Evolutionary conservation across 257 asterid species (phyloP).

Genomic region (Nicotiana otophora): DNA sequence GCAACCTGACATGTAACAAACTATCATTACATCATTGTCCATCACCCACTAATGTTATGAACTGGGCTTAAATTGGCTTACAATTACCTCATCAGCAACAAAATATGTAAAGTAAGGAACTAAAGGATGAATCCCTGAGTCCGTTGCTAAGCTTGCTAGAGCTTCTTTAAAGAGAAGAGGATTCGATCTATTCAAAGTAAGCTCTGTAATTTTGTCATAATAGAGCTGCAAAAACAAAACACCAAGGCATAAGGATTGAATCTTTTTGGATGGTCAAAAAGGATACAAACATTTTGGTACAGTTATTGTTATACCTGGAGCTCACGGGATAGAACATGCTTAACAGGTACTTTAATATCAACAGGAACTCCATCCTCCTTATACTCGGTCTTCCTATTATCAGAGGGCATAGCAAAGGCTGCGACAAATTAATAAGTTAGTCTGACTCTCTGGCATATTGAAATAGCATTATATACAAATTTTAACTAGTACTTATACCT

Average conservation of each 20-base stretch:
- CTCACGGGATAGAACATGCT: conserved; percentile 93
- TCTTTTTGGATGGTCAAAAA: conserved; percentile 11
- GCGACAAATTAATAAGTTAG: conserved; percentile 11
- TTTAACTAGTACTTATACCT: neutral
- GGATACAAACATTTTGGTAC: conserved; percentile 15
- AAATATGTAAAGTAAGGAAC: conserved; percentile 94
- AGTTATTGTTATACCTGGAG: conserved; percentile 59
- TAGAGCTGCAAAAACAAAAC: conserved; percentile 63
- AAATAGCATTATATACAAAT: neutral
- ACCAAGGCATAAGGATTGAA: conserved; percentile 7
- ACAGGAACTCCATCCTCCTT: conserved; percentile 78
- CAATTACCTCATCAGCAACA: conserved; percentile 82
- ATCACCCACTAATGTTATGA: neutral
- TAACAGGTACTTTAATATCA: conserved; percentile 85
- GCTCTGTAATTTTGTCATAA: conserved; percentile 90
- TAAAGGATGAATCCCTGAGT: conserved; percentile 93
- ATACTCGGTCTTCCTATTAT: conserved; percentile 63
- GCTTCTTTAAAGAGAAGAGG: conserved; percentile 78
- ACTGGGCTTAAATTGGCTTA: conserved; percentile 1
- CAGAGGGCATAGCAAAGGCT: conserved; percentile 60
- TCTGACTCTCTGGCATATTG: neutral
- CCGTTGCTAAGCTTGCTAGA: conserved; percentile 84
- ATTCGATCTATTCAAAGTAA: conserved; percentile 67
- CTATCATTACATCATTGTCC: conserved; percentile 6
- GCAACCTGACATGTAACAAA: conserved; percentile 58